These are phyloP conservation scores for Ophioceras dolichostomum DNA, from an alignment of 2,329 filamentous ascomycete genomes.

Conservation along the genomic window DNA sequence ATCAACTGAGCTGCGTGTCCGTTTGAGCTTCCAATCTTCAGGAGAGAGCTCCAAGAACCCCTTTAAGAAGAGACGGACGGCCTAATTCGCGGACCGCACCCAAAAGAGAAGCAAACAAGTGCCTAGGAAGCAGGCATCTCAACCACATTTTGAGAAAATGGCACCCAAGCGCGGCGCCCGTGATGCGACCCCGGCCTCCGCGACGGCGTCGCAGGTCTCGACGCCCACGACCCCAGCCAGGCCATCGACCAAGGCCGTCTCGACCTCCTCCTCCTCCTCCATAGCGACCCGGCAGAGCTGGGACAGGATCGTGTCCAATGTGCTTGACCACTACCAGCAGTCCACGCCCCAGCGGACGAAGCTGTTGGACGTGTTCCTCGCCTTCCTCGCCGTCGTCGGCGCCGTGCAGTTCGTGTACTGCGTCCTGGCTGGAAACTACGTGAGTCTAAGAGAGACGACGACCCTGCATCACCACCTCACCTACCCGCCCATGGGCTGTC, in stretches of 20 bases:
- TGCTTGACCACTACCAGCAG: conserved; percentile 68
- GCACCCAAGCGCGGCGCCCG: conserved; percentile 5
- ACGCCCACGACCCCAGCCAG: background rate
- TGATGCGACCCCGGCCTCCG: background rate
- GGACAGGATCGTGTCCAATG: conserved; percentile 51
- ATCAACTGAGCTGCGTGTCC: conserved; percentile 1
- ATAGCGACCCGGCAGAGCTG: conserved; percentile 18
- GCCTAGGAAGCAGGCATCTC: too few relatives aligned
- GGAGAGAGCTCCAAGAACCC: too few relatives aligned
- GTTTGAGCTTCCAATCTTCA: conserved; percentile 2
- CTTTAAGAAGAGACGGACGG: too few relatives aligned
- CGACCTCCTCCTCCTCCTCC: background rate
- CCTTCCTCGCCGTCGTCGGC: conserved; percentile 73
- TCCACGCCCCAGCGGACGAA: conserved; percentile 83
- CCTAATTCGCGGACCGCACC: too few relatives aligned
- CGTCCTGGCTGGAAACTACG: conserved; percentile 83
- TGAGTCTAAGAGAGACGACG: too few relatives aligned
- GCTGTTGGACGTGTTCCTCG: conserved; percentile 84
- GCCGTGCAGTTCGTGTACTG: conserved; percentile 93
- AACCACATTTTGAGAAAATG: too few relatives aligned
- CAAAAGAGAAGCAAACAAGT: too few relatives aligned
- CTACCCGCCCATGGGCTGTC: background rate
- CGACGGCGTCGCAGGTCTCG: background rate
- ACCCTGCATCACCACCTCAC: background rate
- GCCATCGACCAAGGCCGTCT: background rate